phyloP scores from a whole-genome alignment of 164 flowering plant species.

The Taxillus chinensis region DNA sequence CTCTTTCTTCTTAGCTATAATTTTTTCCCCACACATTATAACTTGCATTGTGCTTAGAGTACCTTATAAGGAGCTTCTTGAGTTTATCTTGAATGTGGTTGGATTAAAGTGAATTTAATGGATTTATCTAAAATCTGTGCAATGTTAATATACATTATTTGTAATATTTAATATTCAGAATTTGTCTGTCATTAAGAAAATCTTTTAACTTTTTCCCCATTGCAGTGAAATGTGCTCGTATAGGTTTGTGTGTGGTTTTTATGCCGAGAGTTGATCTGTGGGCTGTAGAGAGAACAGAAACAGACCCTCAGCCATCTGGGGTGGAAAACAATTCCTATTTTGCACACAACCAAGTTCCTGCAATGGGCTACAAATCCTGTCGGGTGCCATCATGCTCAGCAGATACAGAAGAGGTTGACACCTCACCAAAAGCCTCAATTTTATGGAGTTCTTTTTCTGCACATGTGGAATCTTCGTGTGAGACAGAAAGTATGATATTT shows the following conservation, averaged over 20 bases:
- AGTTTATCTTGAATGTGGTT: too few species aligned
- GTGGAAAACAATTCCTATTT: neutral
- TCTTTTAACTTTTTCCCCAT: conserved; percentile 1
- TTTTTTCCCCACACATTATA: too few species aligned
- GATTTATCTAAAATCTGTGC: too few species aligned
- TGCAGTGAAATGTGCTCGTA: conserved; percentile 69
- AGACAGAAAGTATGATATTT: conserved; percentile 56
- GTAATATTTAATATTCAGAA: too few species aligned
- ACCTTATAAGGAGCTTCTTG: too few species aligned
- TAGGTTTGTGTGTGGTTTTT: conserved; percentile 46
- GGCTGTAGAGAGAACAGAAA: conserved; percentile 40
- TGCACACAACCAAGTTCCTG: conserved; percentile 6
- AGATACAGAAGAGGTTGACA: conserved; percentile 13
- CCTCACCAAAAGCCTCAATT: conserved; percentile 30
- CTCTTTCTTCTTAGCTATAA: neutral
- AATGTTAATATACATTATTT: too few species aligned
- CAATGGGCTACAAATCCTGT: conserved; percentile 5
- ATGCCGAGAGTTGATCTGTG: conserved; percentile 94
- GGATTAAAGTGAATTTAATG: too few species aligned
- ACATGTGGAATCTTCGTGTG: conserved; percentile 61
- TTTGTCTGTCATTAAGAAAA: too few species aligned
- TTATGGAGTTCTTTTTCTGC: conserved; percentile 69
- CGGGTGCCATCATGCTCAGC: conserved; percentile 7
- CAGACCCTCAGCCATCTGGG: conserved; percentile 7
- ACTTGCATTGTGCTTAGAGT: too few species aligned